Base-by-base conservation (phyloP, 352 stramenopile genomes). In the Phytophthora boehmeriae region DNA sequence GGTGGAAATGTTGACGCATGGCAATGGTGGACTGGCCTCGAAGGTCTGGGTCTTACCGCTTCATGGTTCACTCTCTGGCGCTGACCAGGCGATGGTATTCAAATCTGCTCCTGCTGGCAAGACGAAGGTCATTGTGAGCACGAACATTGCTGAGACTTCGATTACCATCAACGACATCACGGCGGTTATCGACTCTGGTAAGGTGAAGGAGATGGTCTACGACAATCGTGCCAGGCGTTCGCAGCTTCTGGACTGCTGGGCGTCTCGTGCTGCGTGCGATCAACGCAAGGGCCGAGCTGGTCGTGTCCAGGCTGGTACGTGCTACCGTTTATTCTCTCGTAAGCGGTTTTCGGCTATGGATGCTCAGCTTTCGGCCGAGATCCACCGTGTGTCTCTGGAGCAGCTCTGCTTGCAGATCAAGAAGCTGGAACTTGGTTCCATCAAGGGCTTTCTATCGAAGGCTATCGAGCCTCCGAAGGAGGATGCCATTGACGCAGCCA, bases 381-480 rank as follows among this genome's bases (percentile, higher is more conserved):
- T 96, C 54, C 88, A 96, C 57, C 83, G 88, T 42, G 86, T 95
- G 19, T 95, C 88, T 22, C 73, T 96, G 10, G 83, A 94, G 54
- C 87, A 91, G 58, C 68, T 96, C 4, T 95, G 87, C 73, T 63
- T 96, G 32, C 85, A 95, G 61, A 94, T 96, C 44, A 90, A 93
- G 66, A 92, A 89, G 54, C 68, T 96, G 14, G 73, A 83, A 25
- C 73, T 96, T 8, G 86, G 86, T 0, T 79, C 83, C 6, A 92
- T 94, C 41, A 79, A 79, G 39, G 65, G 58, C 1, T 95, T 96
- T 56, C 63, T 95, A 1, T 62, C 78, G 2, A 92, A 90, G 52
- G 81, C 87, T 6, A 93, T 99, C 17, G 90, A 99, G 59, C 97
- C 97, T 20, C 97, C 97, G 4, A 83, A 86, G 16, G 68, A 90